phyloP scores from a whole-genome alignment of 164 flowering plant species.

The Tinospora cordifolia region DNA sequence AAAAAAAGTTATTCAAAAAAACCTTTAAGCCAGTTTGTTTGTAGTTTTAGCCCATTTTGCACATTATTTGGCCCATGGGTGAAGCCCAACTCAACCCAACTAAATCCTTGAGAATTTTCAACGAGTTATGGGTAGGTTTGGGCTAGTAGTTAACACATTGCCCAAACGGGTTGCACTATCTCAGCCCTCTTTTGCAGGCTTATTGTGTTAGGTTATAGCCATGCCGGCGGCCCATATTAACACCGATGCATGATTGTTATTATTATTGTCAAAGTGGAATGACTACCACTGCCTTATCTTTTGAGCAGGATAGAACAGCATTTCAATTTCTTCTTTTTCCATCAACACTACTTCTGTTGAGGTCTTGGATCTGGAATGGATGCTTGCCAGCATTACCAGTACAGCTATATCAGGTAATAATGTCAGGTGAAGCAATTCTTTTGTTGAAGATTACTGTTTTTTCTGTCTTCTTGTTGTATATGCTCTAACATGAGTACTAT shows the following conservation, averaged over 20 bases:
- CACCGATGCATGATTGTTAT: neutral
- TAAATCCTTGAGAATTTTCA: too few species aligned
- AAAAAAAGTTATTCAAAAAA: too few species aligned
- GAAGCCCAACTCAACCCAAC: too few species aligned
- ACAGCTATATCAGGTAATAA: constrained; percentile 80
- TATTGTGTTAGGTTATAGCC: too few species aligned
- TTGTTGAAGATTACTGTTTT: neutral
- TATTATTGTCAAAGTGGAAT: neutral
- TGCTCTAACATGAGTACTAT: neutral
- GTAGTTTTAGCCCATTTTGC: too few species aligned
- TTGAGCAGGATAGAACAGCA: constrained; percentile 81
- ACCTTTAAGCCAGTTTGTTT: too few species aligned
- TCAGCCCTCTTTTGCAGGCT: too few species aligned
- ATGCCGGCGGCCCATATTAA: too few species aligned
- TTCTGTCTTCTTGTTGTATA: neutral
- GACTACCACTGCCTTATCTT: neutral
- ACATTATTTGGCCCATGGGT: too few species aligned
- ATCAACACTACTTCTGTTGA: constrained; percentile 46
- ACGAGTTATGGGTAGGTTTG: too few species aligned
- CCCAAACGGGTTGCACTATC: too few species aligned
- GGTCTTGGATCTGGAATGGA: constrained; percentile 75
- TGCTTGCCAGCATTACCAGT: constrained; percentile 94
- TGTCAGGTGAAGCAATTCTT: constrained; percentile 1
- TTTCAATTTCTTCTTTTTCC: constrained; percentile 80
- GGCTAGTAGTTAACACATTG: too few species aligned